A percentile compares a stretch with the other conserved stretches of the same genome.
Conservation (phyloP, 306 rosid species). For the Medicago truncatula region DNA sequence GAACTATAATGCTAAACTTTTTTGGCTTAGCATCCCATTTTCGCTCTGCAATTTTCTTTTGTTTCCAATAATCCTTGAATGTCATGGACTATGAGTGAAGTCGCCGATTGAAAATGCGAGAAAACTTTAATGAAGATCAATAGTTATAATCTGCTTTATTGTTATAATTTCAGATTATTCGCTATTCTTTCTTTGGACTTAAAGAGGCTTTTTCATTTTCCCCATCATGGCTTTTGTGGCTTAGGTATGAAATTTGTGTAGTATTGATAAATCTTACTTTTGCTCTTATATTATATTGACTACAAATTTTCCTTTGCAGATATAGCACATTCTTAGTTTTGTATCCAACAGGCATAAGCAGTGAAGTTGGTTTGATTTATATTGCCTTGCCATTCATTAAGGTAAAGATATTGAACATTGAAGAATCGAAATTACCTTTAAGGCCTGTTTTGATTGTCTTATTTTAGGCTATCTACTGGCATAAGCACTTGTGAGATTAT, state of each 20-base stretch:
- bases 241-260: slow-evolving; percentile 57
- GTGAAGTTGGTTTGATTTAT: slow-evolving; percentile 79
- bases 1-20: not conserved
- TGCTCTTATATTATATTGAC: slow-evolving; percentile 28
- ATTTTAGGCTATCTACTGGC: not conserved
- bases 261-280: not conserved
- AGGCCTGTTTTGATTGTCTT: not conserved
- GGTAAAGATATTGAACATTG: slow-evolving; percentile 49
- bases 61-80: slow-evolving; percentile 18
- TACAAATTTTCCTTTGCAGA: slow-evolving; percentile 49
- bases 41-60: slow-evolving; percentile 1
- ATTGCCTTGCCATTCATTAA: slow-evolving; percentile 69
- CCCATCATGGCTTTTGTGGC: slow-evolving; percentile 91
- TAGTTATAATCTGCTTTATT: slow-evolving; percentile 6
- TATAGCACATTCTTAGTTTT: slow-evolving; percentile 73
- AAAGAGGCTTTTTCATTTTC: slow-evolving; percentile 77
- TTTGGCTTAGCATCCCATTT: no score
- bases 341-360: slow-evolving; percentile 68
- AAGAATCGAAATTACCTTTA: slow-evolving; percentile 3
- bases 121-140: slow-evolving; percentile 8
- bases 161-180: slow-evolving; percentile 64
- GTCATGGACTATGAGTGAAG: not conserved
- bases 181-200: slow-evolving; percentile 77
- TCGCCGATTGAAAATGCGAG: slow-evolving; percentile 5
- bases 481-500: not conserved